Evolutionary conservation across 2,329 filamentous ascomycete species (phyloP).

Genomic region (Zasmidium angulare): DNA sequence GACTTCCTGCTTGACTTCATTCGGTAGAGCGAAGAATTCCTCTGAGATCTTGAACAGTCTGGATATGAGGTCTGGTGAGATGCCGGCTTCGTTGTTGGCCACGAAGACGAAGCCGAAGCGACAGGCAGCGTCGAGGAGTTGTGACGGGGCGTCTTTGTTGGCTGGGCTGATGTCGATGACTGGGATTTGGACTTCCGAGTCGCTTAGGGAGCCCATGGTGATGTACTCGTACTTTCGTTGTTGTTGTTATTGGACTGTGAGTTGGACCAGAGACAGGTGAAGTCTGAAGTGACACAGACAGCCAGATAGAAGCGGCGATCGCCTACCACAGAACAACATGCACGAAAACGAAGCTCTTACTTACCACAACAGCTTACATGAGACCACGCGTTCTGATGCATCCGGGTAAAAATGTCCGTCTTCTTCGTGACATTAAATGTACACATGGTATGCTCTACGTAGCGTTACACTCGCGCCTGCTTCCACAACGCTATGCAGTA

Average conservation of each 20-base stretch:
- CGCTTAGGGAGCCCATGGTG: conserved; percentile 11
- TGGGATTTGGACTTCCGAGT: conserved; percentile 57
- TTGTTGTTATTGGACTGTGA: background rate
- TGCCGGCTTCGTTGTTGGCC: conserved; percentile 65
- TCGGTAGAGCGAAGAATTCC: conserved; percentile 69
- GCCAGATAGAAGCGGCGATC: background rate
- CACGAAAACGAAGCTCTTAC: no score
- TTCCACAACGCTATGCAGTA: conserved; percentile 18
- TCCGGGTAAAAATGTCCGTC: background rate
- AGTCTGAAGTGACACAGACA: background rate
- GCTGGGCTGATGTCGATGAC: conserved; percentile 75
- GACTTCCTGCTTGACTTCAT: conserved; percentile 71
- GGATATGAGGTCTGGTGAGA: conserved; percentile 65
- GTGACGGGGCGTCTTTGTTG: conserved; percentile 57
- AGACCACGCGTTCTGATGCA: no score
- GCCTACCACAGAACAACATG: background rate
- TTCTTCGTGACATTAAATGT: conserved; percentile 14
- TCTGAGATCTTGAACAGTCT: conserved; percentile 71
- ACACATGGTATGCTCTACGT: conserved; percentile 20
- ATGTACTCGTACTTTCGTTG: background rate
- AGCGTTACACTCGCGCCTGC: conserved; percentile 13
- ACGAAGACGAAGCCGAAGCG: conserved; percentile 90
- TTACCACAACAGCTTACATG: no score
- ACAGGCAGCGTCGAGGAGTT: conserved; percentile 74
- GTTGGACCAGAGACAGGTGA: background rate